These are phyloP conservation scores for Boletus vinaceobasis DNA, from an alignment of 768 basidiomycete genomes.

Conservation along the genomic window DNA sequence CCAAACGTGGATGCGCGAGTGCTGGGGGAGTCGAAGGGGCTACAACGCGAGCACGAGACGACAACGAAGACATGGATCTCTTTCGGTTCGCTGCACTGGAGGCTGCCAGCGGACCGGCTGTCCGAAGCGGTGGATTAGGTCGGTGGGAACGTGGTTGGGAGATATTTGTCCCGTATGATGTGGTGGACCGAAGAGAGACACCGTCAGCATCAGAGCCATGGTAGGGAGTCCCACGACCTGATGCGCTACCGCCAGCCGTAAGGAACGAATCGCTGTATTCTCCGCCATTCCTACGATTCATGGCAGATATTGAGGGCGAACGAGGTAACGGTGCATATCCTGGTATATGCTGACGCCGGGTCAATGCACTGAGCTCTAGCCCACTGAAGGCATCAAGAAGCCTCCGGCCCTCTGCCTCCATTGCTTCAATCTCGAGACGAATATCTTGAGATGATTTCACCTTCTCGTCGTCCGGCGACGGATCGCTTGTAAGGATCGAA, in stretches of 20 bases:
- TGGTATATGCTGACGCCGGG: conserved; percentile 31
- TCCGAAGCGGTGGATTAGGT: conserved; percentile 37
- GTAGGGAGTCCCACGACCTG: conserved; percentile 30
- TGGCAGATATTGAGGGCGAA: conserved; percentile 28
- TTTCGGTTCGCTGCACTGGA: conserved; percentile 45
- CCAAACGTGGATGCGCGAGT: conserved; percentile 28
- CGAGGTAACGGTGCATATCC: conserved; percentile 24
- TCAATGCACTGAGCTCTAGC: conserved; percentile 66
- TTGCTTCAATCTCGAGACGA: conserved; percentile 58
- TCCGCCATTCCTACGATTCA: conserved; percentile 25
- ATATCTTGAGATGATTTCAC: conserved; percentile 61
- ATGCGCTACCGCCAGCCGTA: conserved; percentile 21
- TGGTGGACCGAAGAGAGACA: conserved; percentile 51
- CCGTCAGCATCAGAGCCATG: conserved; percentile 44
- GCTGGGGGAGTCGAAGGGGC: conserved; percentile 35
- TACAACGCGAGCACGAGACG: conserved; percentile 40
- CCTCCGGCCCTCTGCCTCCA: conserved; percentile 69
- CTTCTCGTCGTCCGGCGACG: conserved; percentile 51
- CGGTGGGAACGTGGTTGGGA: conserved; percentile 47
- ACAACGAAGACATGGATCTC: conserved; percentile 59
- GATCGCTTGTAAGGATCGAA: conserved; percentile 31
- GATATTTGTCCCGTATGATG: conserved; percentile 47
- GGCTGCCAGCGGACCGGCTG: conserved; percentile 27
- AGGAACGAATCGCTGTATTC: conserved; percentile 28
- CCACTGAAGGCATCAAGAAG: conserved; percentile 80